Evolutionary conservation across 345 rosid species (phyloP).

Genomic region (Populus tremula): DNA sequence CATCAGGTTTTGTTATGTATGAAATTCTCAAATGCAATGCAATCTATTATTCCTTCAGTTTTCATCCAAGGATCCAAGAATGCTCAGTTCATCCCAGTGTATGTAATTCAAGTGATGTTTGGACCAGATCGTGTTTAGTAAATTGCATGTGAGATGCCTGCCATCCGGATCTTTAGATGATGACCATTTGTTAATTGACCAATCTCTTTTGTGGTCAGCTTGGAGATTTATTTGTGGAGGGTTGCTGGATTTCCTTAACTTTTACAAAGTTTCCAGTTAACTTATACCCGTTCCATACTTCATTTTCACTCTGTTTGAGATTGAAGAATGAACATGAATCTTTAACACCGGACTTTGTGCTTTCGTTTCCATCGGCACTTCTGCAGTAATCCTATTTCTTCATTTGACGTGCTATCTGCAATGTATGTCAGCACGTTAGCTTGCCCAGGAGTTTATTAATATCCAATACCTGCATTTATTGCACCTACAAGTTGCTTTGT

Average conservation of each 20-base stretch:
- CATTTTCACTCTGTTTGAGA: neutral
- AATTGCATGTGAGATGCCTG: neutral
- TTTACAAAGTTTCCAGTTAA: neutral
- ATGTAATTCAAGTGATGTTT: neutral
- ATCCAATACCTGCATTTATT: neutral
- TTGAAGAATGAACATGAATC: neutral
- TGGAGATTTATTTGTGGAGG: neutral
- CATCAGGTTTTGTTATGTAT: neutral
- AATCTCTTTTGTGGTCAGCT: neutral
- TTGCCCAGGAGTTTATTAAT: slow-evolving; percentile 1
- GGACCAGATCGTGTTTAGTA: neutral
- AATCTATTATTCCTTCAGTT: neutral
- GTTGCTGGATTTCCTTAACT: neutral
- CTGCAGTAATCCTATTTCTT: neutral
- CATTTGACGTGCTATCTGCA: neutral
- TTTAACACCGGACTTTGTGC: neutral
- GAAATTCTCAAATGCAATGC: neutral
- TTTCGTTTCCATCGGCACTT: neutral
- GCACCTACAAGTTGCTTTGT: neutral
- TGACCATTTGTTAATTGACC: neutral
- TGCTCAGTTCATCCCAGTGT: neutral
- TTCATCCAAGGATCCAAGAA: neutral
- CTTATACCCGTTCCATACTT: neutral
- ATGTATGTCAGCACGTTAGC: neutral
- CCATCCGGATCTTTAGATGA: neutral